phyloP scores from a whole-genome alignment of 2,329 filamentous ascomycete genomes.

The Trichoderma atrobrunneum region DNA sequence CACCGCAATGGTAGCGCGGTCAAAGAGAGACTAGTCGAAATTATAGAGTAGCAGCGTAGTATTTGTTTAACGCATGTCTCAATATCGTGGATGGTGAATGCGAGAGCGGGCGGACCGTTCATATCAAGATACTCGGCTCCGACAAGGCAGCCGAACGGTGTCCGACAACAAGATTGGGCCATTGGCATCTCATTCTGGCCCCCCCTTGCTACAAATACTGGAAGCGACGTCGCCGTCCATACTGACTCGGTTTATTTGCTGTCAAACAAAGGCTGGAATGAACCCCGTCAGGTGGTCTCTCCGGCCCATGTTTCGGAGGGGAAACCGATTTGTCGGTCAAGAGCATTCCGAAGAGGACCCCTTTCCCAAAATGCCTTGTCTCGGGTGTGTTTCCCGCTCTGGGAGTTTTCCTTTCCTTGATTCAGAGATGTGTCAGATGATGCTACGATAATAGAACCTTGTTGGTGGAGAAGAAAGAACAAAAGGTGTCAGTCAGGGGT shows the following conservation, averaged over 20 bases:
- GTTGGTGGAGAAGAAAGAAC: background rate
- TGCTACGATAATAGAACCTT: background rate
- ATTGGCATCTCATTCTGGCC: background rate
- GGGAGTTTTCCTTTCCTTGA: background rate
- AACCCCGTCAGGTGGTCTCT: background rate
- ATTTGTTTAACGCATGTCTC: background rate
- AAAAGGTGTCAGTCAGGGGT: slow-evolving; percentile 12
- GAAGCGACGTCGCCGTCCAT: background rate
- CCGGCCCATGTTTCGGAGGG: background rate
- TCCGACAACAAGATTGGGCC: background rate
- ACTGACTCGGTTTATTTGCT: background rate
- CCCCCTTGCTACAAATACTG: background rate
- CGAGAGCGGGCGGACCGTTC: background rate
- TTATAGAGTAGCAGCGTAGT: background rate
- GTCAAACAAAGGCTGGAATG: slow-evolving; percentile 9
- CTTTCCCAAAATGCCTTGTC: background rate
- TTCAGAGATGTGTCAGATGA: background rate
- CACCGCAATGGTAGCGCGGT: background rate
- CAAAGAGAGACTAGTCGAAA: background rate
- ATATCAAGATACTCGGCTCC: background rate
- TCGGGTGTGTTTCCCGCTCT: slow-evolving; percentile 2
- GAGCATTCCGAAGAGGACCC: background rate
- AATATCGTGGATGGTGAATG: background rate
- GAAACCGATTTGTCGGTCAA: slow-evolving; percentile 4
- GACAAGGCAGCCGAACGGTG: background rate